Conservation (phyloP, 805 yeast genomes). For the Sungouiella blattae region DNA sequence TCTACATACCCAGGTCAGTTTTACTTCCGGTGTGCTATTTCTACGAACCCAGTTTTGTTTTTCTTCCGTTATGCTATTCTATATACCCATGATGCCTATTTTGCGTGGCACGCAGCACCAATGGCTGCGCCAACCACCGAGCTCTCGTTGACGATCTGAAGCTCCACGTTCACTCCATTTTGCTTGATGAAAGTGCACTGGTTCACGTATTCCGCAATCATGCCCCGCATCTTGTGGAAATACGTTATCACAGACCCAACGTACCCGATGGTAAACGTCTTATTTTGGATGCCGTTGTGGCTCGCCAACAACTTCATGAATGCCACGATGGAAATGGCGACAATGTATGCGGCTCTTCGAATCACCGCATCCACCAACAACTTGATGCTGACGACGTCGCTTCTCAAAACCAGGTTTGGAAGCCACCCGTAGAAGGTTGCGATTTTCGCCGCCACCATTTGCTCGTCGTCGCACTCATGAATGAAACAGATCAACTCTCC, state of each 20-base stretch:
- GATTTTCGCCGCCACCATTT: slow-evolving; percentile 18
- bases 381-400: slow-evolving; percentile 28
- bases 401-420: slow-evolving; percentile 11
- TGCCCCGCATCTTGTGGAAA: slow-evolving; percentile 35
- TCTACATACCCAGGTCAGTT: no score
- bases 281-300: slow-evolving; percentile 16
- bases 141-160: slow-evolving; percentile 42
- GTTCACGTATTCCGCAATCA: slow-evolving; percentile 21
- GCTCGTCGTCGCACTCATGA: slow-evolving; percentile 24
- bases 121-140: slow-evolving; percentile 54
- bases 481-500: slow-evolving; percentile 42
- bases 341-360: slow-evolving; percentile 41
- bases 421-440: slow-evolving; percentile 21
- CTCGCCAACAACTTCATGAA: slow-evolving; percentile 26
- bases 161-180: slow-evolving; percentile 30
- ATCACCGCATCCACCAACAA: slow-evolving; percentile 35
- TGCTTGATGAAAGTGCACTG: slow-evolving; percentile 20
- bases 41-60: no score
- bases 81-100: background rate
- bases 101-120: slow-evolving; percentile 31
- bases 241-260: slow-evolving; percentile 52
- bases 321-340: slow-evolving; percentile 41
- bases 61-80: no score
- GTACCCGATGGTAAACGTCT: slow-evolving; percentile 38
- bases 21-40: no score